phyloP scores from a whole-genome alignment of 1,284 basidiomycete genomes.

The Grifola frondosa region DNA sequence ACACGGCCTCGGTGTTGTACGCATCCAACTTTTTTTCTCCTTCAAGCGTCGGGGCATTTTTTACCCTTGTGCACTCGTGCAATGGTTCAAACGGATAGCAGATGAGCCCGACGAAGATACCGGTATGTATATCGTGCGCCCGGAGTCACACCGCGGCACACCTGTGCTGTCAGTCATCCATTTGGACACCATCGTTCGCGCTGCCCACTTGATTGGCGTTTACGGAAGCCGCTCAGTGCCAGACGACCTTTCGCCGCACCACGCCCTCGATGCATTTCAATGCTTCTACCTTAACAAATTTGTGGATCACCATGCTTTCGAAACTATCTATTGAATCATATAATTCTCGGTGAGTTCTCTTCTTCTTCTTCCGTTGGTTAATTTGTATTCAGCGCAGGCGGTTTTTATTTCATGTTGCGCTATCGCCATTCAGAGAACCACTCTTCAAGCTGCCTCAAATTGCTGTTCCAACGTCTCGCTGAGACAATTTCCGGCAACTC shows the following conservation, averaged over 20 bases:
- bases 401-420: too few relatives aligned
- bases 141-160: slow-evolving; percentile 4
- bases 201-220: slow-evolving; percentile 16
- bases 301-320: slow-evolving; percentile 14
- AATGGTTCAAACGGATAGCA: slow-evolving; percentile 16
- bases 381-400: too few relatives aligned
- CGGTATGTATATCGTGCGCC: slow-evolving; percentile 22
- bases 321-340: too few relatives aligned
- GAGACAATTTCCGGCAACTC: slow-evolving; percentile 86
- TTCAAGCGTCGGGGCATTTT: background rate
- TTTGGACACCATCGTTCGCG: slow-evolving; percentile 10
- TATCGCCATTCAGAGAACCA: slow-evolving; percentile 93
- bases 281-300: slow-evolving; percentile 16
- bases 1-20: slow-evolving; percentile 3
- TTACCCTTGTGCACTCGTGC: slow-evolving; percentile 19
- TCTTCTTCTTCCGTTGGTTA: too few relatives aligned
- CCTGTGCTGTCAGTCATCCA: slow-evolving; percentile 8
- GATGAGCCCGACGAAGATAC: slow-evolving; percentile 18
- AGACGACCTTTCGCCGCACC: background rate
- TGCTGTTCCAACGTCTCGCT: slow-evolving; percentile 89
- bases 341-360: too few relatives aligned
- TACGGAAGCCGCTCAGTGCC: slow-evolving; percentile 1
- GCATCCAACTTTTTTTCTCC: slow-evolving; percentile 8
- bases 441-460: slow-evolving; percentile 93
- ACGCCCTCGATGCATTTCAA: slow-evolving; percentile 7